A percentile compares a stretch with the other conserved stretches of the same genome.
These are phyloP conservation scores for Erythrobasidium yunnanense DNA, from an alignment of 768 basidiomycete species.

Conservation along the genomic window DNA sequence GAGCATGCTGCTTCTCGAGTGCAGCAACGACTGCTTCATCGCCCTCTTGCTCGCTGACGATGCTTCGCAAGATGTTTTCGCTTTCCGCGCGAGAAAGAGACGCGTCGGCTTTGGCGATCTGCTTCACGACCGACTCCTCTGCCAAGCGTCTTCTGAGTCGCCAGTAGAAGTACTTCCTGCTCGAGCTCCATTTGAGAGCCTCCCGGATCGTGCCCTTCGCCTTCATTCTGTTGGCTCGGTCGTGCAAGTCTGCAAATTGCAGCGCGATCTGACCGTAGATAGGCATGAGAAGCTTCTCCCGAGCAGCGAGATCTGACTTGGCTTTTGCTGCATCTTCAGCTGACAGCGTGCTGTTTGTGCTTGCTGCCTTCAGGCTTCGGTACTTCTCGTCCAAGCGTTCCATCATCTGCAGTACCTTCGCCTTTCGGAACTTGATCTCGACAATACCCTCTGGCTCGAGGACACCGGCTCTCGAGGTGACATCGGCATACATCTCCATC, in stretches of 20 bases:
- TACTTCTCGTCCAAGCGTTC: conserved; percentile 81
- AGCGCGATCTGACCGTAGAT: conserved; percentile 89
- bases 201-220: conserved; percentile 39
- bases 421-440: conserved; percentile 94
- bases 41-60: conserved; percentile 34
- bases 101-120: conserved; percentile 42
- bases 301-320: conserved; percentile 55
- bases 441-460: conserved; percentile 90
- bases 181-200: conserved; percentile 35
- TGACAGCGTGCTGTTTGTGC: conserved; percentile 61
- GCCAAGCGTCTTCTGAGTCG: conserved; percentile 40
- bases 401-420: conserved; percentile 82
- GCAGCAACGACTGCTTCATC: conserved; percentile 38
- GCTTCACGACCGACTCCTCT: conserved; percentile 39
- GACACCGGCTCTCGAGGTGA: conserved; percentile 89
- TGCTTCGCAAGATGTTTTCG: conserved; percentile 38
- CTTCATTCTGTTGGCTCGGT: conserved; percentile 42
- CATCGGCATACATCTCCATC: conserved; percentile 98
- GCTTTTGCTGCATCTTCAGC: conserved; percentile 65
- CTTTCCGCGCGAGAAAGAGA: conserved; percentile 41
- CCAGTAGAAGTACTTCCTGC: conserved; percentile 44
- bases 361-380: conserved; percentile 64
- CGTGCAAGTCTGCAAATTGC: conserved; percentile 90
- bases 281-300: conserved; percentile 72
- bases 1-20: conserved; percentile 37